Evolutionary conservation across 148 eudicot species (phyloP), one percentile per base, ranked within the genome.

Genomic region (Chenopodium formosanum): DNA sequence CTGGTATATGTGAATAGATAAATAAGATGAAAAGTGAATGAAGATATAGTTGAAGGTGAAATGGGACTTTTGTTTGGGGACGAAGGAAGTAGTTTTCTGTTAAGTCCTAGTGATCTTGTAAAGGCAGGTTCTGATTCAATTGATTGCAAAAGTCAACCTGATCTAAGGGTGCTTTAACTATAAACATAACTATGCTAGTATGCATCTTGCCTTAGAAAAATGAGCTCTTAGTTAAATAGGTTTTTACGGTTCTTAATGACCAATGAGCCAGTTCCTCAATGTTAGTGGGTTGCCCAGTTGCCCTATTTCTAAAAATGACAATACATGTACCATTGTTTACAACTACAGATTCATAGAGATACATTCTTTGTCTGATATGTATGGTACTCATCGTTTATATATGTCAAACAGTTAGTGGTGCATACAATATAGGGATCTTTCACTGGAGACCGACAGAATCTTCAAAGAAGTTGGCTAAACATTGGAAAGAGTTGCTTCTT

Each of bases 401-500:
- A 9, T 22, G 20, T 84, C 84, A 79, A 31, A 82, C 94, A 93
- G 99, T 89, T 86, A 93, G 87, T 81, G 97, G 90, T 82, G 97
- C 97, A 69, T 90, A 84, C 73, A 95, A 94, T 75, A 94, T 95
- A 70, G 99, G 99, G 79, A 95, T 95, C 82, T 95, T 95, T 47
- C 97, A 93, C 80, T 95, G 99, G 99, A 87, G 97, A 76, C 95
- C 97, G 65, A 92, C 97, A 75, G 89, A 90, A 79, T 79, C 94
- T 80, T 87, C 99, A 52, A 93, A 85, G 79, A 95, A 90, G 82
- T 88, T 95, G 85, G 95, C 99, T 74, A 94, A 83, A 86, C 94
- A 95, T 84, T 95, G 99, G 99, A 95, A 93, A 86, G 95, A 93
- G 79, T 83, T 92, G 91, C 93, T 95, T 84, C 79, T 93, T 65